Percentiles rank a stretch among this genome's conserved stretches.
phyloP scores from a whole-genome alignment of 2,329 filamentous ascomycete species.

The Westerdykella sp. region DNA sequence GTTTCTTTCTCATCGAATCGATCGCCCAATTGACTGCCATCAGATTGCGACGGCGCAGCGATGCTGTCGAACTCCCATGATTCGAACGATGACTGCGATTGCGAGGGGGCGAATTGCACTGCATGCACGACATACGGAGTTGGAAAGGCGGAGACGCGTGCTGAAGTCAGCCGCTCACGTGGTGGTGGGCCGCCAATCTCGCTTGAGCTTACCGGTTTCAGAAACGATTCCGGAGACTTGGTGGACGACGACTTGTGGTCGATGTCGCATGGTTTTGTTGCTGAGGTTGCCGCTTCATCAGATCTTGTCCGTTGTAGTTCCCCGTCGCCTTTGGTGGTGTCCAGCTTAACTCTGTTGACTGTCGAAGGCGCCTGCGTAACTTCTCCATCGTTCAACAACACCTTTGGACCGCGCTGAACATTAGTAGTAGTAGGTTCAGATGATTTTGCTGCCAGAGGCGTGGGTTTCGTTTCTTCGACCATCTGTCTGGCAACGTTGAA shows the following conservation, averaged over 20 bases:
- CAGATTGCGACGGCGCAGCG: conserved; percentile 19
- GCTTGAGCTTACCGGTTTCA: neutral
- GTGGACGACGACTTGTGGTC: neutral
- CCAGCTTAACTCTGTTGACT: too few species aligned
- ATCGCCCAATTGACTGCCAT: conserved; percentile 18
- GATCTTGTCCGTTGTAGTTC: too few species aligned
- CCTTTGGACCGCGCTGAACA: too few species aligned
- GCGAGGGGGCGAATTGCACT: conserved; percentile 23
- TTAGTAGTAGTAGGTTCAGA: too few species aligned
- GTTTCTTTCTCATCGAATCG: conserved; percentile 12
- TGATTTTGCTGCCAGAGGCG: too few species aligned
- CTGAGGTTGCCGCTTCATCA: too few species aligned
- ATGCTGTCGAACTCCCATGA: conserved; percentile 29
- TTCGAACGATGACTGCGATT: conserved; percentile 25
- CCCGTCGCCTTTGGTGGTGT: too few species aligned
- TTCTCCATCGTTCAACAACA: too few species aligned
- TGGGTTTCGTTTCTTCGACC: too few species aligned
- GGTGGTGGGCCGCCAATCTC: conserved; percentile 1
- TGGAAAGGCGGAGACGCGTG: neutral
- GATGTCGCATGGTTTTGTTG: too few species aligned
- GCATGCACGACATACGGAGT: conserved; percentile 28
- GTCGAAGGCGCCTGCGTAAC: too few species aligned
- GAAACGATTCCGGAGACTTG: neutral
- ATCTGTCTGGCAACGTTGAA: too few species aligned
- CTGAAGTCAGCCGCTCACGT: conserved; percentile 12